Base-by-base conservation (phyloP, 2,329 filamentous ascomycete species). In the Botryotinia narcissicola region DNA sequence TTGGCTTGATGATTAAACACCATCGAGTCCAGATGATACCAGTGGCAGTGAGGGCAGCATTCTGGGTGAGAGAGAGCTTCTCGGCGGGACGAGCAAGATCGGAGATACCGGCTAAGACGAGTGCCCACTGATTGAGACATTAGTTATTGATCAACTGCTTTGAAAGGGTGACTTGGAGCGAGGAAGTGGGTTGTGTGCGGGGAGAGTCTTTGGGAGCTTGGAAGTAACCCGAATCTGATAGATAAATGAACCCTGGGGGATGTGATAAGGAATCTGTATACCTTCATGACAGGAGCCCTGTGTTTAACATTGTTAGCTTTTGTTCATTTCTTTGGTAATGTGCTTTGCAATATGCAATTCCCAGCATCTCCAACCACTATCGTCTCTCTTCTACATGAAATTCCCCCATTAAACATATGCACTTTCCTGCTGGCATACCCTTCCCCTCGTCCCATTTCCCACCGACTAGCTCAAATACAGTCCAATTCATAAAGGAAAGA, bases 11-110 rank as follows among this genome's bases (percentile, higher is more conserved):
- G 83, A 99, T 92, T 82, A 98, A 88, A 87, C 96, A 99, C 96
- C 96, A 99, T 78, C 96, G 90, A 63, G 96, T 99, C 96, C 96
- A 99, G 88, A 99, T 99, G 77, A 92, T 84, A 78, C 96, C 96
- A 16, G 96, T 99, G 79, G 91, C 91, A 81, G 93, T 96, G 78
- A 99, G 89, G 74, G 96, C 95, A 69, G 87, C 87, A 86, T 98
- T 99, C 85, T 98, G 95, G 44, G 93, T 96, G 76, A 98, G 86
- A 59, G 95, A 98, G 78, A 99, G 93, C 83, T 94, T 94, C 83
- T 97, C 93, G 76, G 93, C 94, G 46, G 96, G 96, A 78, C 96
- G 94, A 76, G 91, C 88, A 83, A 99, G 93, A 86, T 99, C 96
- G 79, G 93, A 91, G 82, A 97, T 89, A 81, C 96, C 96, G 78